A percentile compares a stretch with the other conserved stretches of the same genome.
These are phyloP conservation scores for Rosellinia necatrix DNA, from an alignment of 2,329 filamentous ascomycete genomes.

Conservation along the genomic window DNA sequence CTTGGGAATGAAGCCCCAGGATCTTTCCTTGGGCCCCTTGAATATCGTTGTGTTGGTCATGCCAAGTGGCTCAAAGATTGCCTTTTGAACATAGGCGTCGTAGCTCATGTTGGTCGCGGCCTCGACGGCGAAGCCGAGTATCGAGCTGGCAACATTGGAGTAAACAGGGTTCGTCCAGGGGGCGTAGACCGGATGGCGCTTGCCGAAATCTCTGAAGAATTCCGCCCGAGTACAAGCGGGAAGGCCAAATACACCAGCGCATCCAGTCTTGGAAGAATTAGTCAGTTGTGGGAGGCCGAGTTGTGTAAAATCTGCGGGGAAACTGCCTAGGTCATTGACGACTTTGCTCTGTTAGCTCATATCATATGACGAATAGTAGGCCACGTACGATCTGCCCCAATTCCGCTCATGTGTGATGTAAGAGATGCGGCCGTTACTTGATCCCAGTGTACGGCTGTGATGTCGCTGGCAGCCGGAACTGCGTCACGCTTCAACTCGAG, in stretches of 20 bases:
- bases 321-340: slow-evolving; percentile 29
- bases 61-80: slow-evolving; percentile 31
- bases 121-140: slow-evolving; percentile 35
- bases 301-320: slow-evolving; percentile 31
- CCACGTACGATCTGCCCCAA: slow-evolving; percentile 33
- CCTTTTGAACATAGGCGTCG: slow-evolving; percentile 30
- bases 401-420: slow-evolving; percentile 38
- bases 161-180: slow-evolving; percentile 37
- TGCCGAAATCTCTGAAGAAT: slow-evolving; percentile 39
- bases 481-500: slow-evolving; percentile 31
- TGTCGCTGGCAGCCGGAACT: slow-evolving; percentile 28
- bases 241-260: slow-evolving; percentile 35
- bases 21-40: slow-evolving; percentile 25
- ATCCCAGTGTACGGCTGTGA: slow-evolving; percentile 36
- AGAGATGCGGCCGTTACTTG: slow-evolving; percentile 35
- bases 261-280: slow-evolving; percentile 31
- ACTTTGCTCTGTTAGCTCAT: slow-evolving; percentile 28
- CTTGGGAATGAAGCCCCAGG: slow-evolving; percentile 36
- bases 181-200: slow-evolving; percentile 36
- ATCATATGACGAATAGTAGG: neutral
- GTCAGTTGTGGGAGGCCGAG: slow-evolving; percentile 33
- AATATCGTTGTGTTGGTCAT: slow-evolving; percentile 38
- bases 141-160: slow-evolving; percentile 35
- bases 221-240: slow-evolving; percentile 33
- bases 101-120: slow-evolving; percentile 34